These are phyloP conservation scores for Erodium moschatum DNA, from an alignment of 441 rosid genomes.

Conservation along the genomic window DNA sequence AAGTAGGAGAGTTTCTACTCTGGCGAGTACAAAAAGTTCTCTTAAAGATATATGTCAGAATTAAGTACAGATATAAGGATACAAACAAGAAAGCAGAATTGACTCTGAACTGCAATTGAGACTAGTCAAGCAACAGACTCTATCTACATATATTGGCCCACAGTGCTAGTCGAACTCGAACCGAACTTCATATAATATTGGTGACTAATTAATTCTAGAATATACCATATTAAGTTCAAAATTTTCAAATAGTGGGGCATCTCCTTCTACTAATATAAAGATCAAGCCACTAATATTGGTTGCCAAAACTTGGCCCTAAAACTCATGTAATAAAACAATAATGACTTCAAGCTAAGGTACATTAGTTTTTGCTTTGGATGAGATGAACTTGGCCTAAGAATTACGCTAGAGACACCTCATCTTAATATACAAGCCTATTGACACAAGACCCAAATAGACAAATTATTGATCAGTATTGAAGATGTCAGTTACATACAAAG, in stretches of 20 bases:
- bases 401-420: not conserved
- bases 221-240: not conserved
- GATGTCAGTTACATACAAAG: not conserved
- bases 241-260: not conserved
- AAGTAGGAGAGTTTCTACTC: conserved; percentile 6
- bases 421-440: not conserved
- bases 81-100: conserved; percentile 5
- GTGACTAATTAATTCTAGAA: conserved; percentile 2
- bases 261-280: not conserved
- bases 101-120: conserved; percentile 3
- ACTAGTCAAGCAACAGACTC: not conserved
- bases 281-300: not conserved
- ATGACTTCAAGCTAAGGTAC: conserved; percentile 2
- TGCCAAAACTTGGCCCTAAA: not conserved
- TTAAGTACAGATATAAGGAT: not conserved
- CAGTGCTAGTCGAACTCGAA: not conserved
- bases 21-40: not conserved
- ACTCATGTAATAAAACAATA: not conserved
- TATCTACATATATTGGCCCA: not conserved
- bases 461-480: not conserved
- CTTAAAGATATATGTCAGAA: not conserved
- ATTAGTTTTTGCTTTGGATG: conserved; percentile 1
- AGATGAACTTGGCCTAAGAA: not conserved
- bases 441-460: not conserved
- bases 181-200: not conserved